phyloP scores from a whole-genome alignment of 169 alveolate species.

The Plasmodium vivax region DNA sequence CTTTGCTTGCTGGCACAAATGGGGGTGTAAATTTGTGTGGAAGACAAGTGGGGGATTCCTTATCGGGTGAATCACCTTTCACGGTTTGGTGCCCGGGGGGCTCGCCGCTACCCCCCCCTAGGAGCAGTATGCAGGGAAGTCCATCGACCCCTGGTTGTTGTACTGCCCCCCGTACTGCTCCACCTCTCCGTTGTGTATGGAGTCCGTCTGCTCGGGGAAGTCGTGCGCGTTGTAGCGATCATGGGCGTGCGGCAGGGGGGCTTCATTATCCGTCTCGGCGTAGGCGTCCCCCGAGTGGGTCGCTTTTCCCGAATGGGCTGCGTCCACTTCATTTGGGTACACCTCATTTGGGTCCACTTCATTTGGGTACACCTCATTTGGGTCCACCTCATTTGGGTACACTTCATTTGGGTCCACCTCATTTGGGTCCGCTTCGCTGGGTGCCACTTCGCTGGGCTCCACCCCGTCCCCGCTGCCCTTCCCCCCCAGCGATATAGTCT shows the following conservation, averaged over 20 bases:
- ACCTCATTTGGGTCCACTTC: no score
- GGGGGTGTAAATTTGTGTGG: background rate
- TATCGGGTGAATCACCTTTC: background rate
- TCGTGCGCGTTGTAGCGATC: background rate
- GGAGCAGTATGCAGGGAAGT: background rate
- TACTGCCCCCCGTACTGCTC: background rate
- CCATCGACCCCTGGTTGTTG: background rate
- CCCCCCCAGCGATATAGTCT: slow-evolving; percentile 31
- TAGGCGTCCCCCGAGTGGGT: background rate
- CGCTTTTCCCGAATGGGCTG: background rate
- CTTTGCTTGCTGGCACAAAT: background rate
- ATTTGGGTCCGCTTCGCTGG: background rate
- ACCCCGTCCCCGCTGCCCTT: background rate
- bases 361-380: background rate
- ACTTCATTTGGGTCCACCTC: background rate
- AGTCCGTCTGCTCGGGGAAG: background rate
- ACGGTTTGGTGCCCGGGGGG: background rate
- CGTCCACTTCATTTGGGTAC: background rate
- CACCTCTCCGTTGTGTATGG: background rate
- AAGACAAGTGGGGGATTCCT: background rate
- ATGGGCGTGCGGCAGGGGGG: background rate
- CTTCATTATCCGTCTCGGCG: background rate
- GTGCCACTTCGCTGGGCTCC: background rate
- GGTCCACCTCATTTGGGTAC: background rate
- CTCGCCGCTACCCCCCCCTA: background rate